Conservation (phyloP, 1,284 basidiomycete species). For the Melampsora americana region DNA sequence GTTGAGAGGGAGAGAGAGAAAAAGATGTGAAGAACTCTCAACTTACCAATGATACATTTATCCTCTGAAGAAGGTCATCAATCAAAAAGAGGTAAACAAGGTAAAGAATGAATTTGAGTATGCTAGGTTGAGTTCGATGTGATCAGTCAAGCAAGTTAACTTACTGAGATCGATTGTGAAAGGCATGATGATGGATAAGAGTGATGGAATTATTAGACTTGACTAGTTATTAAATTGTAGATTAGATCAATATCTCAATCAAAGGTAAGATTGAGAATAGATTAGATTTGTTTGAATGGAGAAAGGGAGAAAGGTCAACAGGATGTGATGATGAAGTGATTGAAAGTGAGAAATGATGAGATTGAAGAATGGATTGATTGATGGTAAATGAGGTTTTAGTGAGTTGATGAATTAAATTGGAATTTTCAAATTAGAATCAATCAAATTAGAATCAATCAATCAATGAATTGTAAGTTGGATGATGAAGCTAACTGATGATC, state of each 20-base stretch:
- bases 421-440: not conserved
- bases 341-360: too few relatives aligned
- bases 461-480: too few relatives aligned
- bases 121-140: too few relatives aligned
- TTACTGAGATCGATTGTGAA: slow-evolving; percentile 28
- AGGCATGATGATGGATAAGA: slow-evolving; percentile 15
- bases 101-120: not conserved
- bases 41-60: slow-evolving; percentile 20
- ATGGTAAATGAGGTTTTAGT: too few relatives aligned
- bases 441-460: too few relatives aligned
- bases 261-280: not conserved
- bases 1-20: not conserved
- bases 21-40: not conserved
- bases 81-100: not conserved
- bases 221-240: too few relatives aligned
- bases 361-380: too few relatives aligned
- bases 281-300: not conserved
- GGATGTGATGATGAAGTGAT: not conserved
- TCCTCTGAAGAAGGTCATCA: slow-evolving; percentile 10
- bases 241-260: too few relatives aligned
- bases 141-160: not conserved
- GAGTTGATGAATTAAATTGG: not conserved
- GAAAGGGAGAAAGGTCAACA: not conserved
- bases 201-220: too few relatives aligned
- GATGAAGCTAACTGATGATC: too few relatives aligned